Evolutionary conservation across 2,329 filamentous ascomycete genomes (phyloP), one percentile per base, ranked within the genome.

Genomic region (Nemania sp.): DNA sequence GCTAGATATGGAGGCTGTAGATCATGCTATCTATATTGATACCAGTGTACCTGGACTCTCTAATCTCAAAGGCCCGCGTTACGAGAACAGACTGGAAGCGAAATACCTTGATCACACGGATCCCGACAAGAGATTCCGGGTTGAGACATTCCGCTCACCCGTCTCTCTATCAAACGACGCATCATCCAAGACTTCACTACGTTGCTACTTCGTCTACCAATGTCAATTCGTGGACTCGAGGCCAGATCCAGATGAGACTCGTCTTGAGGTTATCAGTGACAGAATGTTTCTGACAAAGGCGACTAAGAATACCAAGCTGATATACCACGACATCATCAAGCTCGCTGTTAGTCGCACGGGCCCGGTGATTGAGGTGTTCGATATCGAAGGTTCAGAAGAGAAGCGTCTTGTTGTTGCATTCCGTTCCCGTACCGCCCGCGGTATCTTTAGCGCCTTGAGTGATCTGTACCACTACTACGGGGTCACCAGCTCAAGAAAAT

Each of bases 381-480:
- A 99, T 79, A 94, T 99, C 64, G 93, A 97, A 78, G 93, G 89
- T 73, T 92, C 91, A 20, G 89, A 92, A 35, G 96, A 99, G 85
- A 98, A 98, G 88, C 89, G 96, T 75, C 85, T 99, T 68, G 94
- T 99, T 64, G 88, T 99, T 75, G 96, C 94, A 53, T 98, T 98
- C 86, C 94, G 95, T 75, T 93, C 95, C 74, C 91, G 94, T 71
- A 97, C 95, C 20, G 96, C 96, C 32, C 87, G 93, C 74, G 96
- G 96, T 71, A 85, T 99, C 76, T 99, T 99, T 87, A 97, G 94
- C 74, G 94, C 96, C 29, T 84, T 99, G 75, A 97, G 93, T 72
- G 94, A 98, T 80, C 86, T 99, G 43, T 99, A 99, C 84, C 96
- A 99, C 83, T 98, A 98, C 88, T 99, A 99, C 78, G 95, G 96